Evolutionary conservation across 2,329 filamentous ascomycete genomes (phyloP).

Genomic region (Colletotrichum plurivorum): DNA sequence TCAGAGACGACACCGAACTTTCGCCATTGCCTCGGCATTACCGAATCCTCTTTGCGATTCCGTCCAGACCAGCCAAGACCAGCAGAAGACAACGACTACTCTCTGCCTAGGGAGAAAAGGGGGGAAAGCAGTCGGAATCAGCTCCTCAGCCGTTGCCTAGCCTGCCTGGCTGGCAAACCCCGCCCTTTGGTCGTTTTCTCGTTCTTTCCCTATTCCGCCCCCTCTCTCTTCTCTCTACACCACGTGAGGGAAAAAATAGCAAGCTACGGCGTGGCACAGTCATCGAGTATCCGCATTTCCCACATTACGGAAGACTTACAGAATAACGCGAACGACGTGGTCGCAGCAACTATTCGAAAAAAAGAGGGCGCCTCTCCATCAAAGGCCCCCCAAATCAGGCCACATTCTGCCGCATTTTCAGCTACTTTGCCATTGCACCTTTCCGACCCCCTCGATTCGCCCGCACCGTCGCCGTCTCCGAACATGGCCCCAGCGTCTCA

Average conservation of each 20-base stretch:
- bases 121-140: not conserved
- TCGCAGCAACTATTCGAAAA: slow-evolving; percentile 8
- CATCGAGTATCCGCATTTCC: slow-evolving; percentile 33
- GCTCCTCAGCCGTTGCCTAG: slow-evolving; percentile 15
- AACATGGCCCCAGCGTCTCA: slow-evolving; percentile 39
- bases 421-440: slow-evolving; percentile 13
- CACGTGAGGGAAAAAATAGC: not conserved
- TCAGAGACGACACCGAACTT: slow-evolving; percentile 26
- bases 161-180: not conserved
- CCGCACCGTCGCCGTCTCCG: slow-evolving; percentile 29
- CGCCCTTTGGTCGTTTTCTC: not conserved
- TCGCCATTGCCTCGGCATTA: slow-evolving; percentile 31
- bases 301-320: slow-evolving; percentile 25
- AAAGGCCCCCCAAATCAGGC: slow-evolving; percentile 36
- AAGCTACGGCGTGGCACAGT: slow-evolving; percentile 19
- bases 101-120: not conserved
- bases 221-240: not conserved
- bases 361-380: slow-evolving; percentile 38
- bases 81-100: not conserved
- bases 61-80: not conserved
- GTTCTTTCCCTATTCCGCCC: not conserved
- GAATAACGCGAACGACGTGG: slow-evolving; percentile 11
- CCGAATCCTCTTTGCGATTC: slow-evolving; percentile 1
- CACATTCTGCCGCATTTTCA: slow-evolving; percentile 29
- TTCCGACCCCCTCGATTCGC: slow-evolving; percentile 27